phyloP scores from a whole-genome alignment of 768 basidiomycete genomes.

The Sporobolomyces roseus region DNA sequence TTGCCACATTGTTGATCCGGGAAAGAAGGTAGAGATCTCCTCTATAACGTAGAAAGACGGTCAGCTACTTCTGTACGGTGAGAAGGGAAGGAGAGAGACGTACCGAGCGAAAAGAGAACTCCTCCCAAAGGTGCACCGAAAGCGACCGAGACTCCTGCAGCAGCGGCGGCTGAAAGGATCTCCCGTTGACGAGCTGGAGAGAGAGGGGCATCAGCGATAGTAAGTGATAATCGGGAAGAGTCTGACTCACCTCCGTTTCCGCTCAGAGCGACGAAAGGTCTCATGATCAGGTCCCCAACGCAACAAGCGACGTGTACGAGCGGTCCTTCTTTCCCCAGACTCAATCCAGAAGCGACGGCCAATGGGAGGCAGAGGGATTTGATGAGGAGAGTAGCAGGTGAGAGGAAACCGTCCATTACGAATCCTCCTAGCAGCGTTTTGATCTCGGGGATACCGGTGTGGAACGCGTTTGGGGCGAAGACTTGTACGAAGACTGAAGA shows the following conservation, averaged over 20 bases:
- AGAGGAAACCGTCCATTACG: conserved; percentile 28
- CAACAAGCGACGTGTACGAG: conserved; percentile 92
- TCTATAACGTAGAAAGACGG: conserved; percentile 1
- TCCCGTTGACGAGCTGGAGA: conserved; percentile 68
- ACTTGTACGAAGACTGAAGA: conserved; percentile 42
- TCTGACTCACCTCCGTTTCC: conserved; percentile 71
- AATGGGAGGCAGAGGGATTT: conserved; percentile 84
- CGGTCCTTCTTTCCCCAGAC: conserved; percentile 55
- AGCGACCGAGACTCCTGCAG: conserved; percentile 93
- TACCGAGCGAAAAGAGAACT: conserved; percentile 75
- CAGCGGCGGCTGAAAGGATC: conserved; percentile 90
- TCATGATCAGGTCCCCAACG: conserved; percentile 84
- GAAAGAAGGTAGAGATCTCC: conserved; percentile 44
- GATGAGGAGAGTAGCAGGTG: conserved; percentile 72
- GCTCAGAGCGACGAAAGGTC: conserved; percentile 79
- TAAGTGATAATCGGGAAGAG: background rate
- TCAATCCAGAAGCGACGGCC: conserved; percentile 75
- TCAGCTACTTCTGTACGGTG: background rate
- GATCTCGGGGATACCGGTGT: conserved; percentile 70
- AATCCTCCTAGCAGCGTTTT: conserved; percentile 83
- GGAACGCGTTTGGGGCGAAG: conserved; percentile 43
- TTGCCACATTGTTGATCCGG: conserved; percentile 43
- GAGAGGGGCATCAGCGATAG: background rate
- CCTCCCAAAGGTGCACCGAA: conserved; percentile 94
- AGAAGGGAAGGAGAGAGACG: background rate